Evolutionary conservation across 129 eudicot species (phyloP), one percentile per base, ranked within the genome.

Genomic region (Arctium minus): DNA sequence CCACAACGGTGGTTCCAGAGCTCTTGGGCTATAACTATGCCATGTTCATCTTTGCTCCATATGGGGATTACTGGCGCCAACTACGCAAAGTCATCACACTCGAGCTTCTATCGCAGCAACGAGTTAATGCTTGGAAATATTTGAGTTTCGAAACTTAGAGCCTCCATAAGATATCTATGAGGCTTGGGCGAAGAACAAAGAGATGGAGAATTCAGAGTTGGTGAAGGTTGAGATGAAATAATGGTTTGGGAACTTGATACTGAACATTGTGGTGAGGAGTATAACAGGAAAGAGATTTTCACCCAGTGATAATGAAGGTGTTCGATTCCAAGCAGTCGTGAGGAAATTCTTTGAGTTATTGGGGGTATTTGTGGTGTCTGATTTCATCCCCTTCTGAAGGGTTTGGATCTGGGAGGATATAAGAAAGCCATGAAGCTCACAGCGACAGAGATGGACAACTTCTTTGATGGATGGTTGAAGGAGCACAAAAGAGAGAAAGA

Each of bases 301-400:
- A 11, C 74, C 79, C 3, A 65, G n/a, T n/a, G n/a, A n/a, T n/a
- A n/a, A n/a, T n/a, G n/a, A n/a, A n/a, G n/a, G n/a, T n/a, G n/a
- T n/a, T n/a, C n/a, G n/a, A n/a, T n/a, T n/a, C n/a, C n/a, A n/a
- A n/a, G n/a, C n/a, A n/a, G n/a, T n/a, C n/a, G n/a, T n/a, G 12
- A 15, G 69, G 31, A 80, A 22, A 10, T 87, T 80, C 56, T 35
- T 87, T 15, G 78, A 87, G 13, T 64, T 75, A 46, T 7, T 80
- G 27, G 90, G 86, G 2, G 83, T 36, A 0, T 85, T 81, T 77
- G 64, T 75, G 40, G 75, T 88, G 32, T 82, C 87, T 0, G 91
- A 88, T 72, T 79, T 62, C 3, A 29, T 88, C 32, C 88, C 91
- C 0, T 78, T 33, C 30, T 75, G 4, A 32, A 80, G 82, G 74